Evolutionary conservation across 768 basidiomycete species (phyloP).

Genomic region (Amanita rimosa): DNA sequence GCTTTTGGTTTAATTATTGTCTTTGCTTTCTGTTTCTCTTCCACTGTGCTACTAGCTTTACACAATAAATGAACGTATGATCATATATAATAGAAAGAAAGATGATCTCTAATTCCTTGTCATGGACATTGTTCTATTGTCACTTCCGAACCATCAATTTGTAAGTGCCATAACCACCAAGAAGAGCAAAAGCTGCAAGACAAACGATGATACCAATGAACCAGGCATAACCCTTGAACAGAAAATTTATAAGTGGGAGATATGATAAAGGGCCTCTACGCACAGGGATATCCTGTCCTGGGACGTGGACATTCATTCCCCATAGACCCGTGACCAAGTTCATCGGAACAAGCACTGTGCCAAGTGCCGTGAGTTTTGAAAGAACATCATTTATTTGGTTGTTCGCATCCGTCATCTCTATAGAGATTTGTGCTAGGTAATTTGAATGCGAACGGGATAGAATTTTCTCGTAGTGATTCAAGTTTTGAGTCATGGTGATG

Average conservation of each 20-base stretch:
- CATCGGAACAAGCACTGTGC: constrained; percentile 96
- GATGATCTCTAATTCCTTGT: neutral
- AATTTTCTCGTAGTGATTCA: constrained; percentile 99
- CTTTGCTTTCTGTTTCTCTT: neutral
- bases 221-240: constrained; percentile 55
- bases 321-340: constrained; percentile 90
- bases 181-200: constrained; percentile 68
- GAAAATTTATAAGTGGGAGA: neutral
- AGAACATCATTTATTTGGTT: constrained; percentile 99
- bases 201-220: constrained; percentile 79
- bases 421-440: constrained; percentile 98
- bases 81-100: constrained; percentile 1
- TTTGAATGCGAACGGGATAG: constrained; percentile 97
- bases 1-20: constrained; percentile 3
- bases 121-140: constrained; percentile 9
- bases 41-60: constrained; percentile 8
- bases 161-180: constrained; percentile 75
- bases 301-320: constrained; percentile 99
- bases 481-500: constrained; percentile 99
- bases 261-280: constrained; percentile 11
- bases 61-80: constrained; percentile 1
- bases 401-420: constrained; percentile 99
- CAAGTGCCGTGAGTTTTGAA: constrained; percentile 91
- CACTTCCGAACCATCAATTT: constrained; percentile 51
- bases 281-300: constrained; percentile 59